A percentile compares a stretch with the other conserved stretches of the same genome.
Evolutionary conservation across 768 basidiomycete genomes (phyloP).

Genomic region (Tulasnella sp.): DNA sequence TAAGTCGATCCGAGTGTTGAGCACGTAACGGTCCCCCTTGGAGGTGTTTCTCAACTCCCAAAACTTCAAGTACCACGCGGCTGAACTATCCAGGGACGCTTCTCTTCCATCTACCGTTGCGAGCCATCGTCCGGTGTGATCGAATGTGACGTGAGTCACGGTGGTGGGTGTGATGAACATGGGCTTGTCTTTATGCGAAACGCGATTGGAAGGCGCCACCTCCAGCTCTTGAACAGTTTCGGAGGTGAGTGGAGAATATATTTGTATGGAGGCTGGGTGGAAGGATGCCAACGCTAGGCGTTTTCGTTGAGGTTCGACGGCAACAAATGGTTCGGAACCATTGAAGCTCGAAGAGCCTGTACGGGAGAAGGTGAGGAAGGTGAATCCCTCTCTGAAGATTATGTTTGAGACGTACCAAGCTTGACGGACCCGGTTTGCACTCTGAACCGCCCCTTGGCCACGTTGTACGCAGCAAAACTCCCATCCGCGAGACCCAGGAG

Average conservation of each 20-base stretch:
- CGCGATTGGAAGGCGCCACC: conserved; percentile 85
- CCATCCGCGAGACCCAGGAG: conserved; percentile 77
- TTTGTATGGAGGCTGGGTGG: conserved; percentile 91
- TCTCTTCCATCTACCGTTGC: conserved; percentile 77
- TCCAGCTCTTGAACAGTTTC: conserved; percentile 79
- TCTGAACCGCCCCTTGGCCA: conserved; percentile 26
- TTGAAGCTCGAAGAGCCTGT: not conserved
- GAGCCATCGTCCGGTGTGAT: conserved; percentile 76
- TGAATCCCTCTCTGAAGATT: not conserved
- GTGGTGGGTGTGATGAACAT: conserved; percentile 58
- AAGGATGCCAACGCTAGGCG: conserved; percentile 78
- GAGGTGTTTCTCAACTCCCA: conserved; percentile 67
- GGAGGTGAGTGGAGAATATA: conserved; percentile 67
- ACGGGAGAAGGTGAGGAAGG: not conserved
- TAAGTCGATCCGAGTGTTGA: conserved; percentile 83
- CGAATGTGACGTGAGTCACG: conserved; percentile 63
- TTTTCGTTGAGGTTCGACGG: conserved; percentile 64
- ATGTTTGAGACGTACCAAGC: conserved; percentile 63
- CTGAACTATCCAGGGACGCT: conserved; percentile 49
- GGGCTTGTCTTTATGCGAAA: conserved; percentile 74
- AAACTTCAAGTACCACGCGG: conserved; percentile 59
- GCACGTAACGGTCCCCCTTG: conserved; percentile 51
- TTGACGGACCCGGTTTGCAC: conserved; percentile 32
- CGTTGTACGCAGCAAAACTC: conserved; percentile 64
- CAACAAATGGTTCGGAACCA: conserved; percentile 35